Evolutionary conservation across 78 protist genomes (phyloP).

Genomic region (Creolimax fragrantissima): DNA sequence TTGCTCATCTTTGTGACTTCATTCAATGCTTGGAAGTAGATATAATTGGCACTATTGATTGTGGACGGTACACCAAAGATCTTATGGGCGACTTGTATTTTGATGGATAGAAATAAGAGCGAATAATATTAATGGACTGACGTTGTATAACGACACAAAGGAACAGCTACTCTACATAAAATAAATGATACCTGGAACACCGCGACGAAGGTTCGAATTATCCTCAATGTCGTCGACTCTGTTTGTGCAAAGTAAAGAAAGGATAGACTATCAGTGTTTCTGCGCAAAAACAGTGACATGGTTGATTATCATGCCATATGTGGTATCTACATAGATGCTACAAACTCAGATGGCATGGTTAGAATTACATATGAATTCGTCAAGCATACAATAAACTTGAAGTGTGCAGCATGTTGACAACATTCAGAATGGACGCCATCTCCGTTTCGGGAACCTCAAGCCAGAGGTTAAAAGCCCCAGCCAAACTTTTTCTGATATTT

Average conservation of each 20-base stretch:
- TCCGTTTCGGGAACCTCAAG: conserved; percentile 41
- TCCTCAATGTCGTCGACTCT: conserved; percentile 91
- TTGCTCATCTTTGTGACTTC: conserved; percentile 21
- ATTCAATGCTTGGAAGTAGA: conserved; percentile 69
- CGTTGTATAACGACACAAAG: not conserved
- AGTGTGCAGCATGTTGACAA: conserved; percentile 64
- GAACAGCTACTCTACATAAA: not conserved
- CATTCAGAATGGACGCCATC: conserved; percentile 25
- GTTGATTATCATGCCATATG: too few relatives aligned
- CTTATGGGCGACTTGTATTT: conserved; percentile 50
- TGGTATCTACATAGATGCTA: too few relatives aligned
- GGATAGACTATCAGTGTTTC: not conserved
- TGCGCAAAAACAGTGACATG: not conserved
- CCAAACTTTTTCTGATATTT: conserved; percentile 52
- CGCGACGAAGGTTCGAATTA: conserved; percentile 76
- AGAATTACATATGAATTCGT: not conserved
- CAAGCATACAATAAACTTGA: conserved; percentile 51
- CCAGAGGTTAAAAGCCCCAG: conserved; percentile 77
- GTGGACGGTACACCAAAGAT: conserved; percentile 72
- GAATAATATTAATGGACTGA: not conserved
- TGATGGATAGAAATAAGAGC: not conserved
- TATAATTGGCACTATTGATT: conserved; percentile 87
- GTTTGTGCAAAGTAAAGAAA: not conserved
- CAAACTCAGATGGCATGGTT: too few relatives aligned
- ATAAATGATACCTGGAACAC: conserved; percentile 41